Percentiles rank a stretch among this genome's conserved stretches.
Conservation (phyloP, 2,329 filamentous ascomycete genomes). For the Polytolypa hystricis region DNA sequence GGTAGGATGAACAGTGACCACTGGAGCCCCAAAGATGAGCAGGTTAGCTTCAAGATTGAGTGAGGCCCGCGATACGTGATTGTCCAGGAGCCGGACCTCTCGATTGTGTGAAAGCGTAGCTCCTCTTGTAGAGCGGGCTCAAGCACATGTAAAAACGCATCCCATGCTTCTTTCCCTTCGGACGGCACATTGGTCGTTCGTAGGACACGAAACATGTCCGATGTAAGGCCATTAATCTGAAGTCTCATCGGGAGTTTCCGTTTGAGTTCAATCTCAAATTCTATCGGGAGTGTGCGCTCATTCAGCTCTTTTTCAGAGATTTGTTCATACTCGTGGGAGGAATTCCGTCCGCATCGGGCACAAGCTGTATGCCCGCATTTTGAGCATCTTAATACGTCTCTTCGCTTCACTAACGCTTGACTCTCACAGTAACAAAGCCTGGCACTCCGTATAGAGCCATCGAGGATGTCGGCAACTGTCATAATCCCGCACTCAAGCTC, state of each 20-base stretch:
- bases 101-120: constrained; percentile 23
- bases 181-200: constrained; percentile 1
- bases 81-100: constrained; percentile 31
- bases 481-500: constrained; percentile 5
- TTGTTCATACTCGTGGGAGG: constrained; percentile 35
- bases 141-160: constrained; percentile 6
- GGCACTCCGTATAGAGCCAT: constrained; percentile 23
- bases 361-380: constrained; percentile 48
- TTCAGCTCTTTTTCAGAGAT: constrained; percentile 20
- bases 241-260: constrained; percentile 33
- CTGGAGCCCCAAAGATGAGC: constrained; percentile 21
- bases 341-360: constrained; percentile 43
- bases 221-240: constrained; percentile 21
- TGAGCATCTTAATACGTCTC: constrained; percentile 37
- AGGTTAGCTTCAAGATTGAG: constrained; percentile 31
- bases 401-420: constrained; percentile 25
- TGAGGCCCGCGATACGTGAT: constrained; percentile 29
- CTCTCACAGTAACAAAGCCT: constrained; percentile 50
- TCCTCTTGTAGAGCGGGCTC: constrained; percentile 20
- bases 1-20: constrained; percentile 42
- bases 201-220: constrained; percentile 15
- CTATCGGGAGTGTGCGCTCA: constrained; percentile 27
- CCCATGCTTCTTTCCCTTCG: constrained; percentile 8
- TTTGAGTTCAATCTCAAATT: constrained; percentile 37
- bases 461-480: constrained; percentile 13